Base-by-base conservation (phyloP, 2,329 filamentous ascomycete species). In the Endothia cerciana region DNA sequence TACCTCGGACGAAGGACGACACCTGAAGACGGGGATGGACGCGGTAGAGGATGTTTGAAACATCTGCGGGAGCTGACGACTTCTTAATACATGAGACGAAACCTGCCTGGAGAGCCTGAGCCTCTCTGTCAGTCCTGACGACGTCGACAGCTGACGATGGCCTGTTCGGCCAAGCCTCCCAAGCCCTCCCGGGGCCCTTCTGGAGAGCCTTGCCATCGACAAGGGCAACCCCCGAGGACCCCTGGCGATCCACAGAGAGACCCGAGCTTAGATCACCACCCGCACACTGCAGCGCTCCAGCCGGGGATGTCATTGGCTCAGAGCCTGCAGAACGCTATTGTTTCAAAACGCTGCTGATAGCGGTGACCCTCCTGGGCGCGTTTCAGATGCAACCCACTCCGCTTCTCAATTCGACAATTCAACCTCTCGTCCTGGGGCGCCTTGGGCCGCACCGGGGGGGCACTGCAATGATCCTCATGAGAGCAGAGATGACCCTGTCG, bases 351-450 rank as follows among this genome's bases (percentile, higher is more conserved):
- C 57, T 64, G 59, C 58, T 62, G 64, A 65, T 59, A 64, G 66
- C 64, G 69, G 70, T 70, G 70, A 67, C 66, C 66, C 66, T 67
- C 69, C 68, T 70, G 65, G 70, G 63, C 65, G 66, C 65, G 72
- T 73, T 73, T 73, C 72, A 73, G 71, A 71, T 73, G 69, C 67
- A 49, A 66, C 63, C 70, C 66, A 66, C 65, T 65, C 58, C 65
- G 51, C 64, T 58, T 57, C 57, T 59, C 57, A 59, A 65, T 61
- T 55, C 62, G 63, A 64, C 58, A 56, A 53, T 63, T 60, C 61
- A n/a, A 68, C 62, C 64, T 69, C 33, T 56, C 41, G 7, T 55
- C 6, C 45, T 43, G 25, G 15, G 60, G 30, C n/a, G 36, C 57
- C 62, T 45, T 64, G 66, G 47, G 28, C 43, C 60, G 47, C 63